Evolutionary conservation across 306 rosid genomes (phyloP), one percentile per base, ranked within the genome.

Genomic region (Pterocarpus santalinus): DNA sequence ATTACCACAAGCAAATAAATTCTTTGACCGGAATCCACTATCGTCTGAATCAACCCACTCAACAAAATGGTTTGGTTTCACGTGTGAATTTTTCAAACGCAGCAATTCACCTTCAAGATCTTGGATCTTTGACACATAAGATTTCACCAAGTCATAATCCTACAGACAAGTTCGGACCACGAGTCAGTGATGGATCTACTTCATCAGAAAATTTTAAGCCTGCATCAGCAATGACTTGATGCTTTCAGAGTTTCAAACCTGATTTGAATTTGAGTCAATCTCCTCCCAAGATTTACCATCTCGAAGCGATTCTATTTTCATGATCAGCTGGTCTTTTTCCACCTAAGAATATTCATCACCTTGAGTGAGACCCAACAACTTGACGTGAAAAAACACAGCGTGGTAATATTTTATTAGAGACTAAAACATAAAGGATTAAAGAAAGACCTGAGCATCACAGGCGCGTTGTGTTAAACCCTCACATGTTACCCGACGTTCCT

Each of bases 251-350:
- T 46, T 22, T 47, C 81, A 12, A 32, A 96, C 99, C 99, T 96
- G 89, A 53, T 87, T 86, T 58, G 83, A 83, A 78, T 67, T 81
- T 56, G 91, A 93, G 65, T 93, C 97, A n/a, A 96, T 87, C 88
- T 92, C 97, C 72, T 96, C 97, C 97, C 94, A 96, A 47, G 99
- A 84, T 89, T 90, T 93, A 41, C 99, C 99, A 57, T 90, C 90
- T 69, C 98, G 85, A 66, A 80, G 86, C 14, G 89, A 85, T 85
- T 96, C 97, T 55, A 96, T 90, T 88, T 86, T 86, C 93, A 93
- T 77, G 70, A 85, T 68, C 75, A 93, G 80, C 62, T 89, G 90
- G 78, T 90, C 99, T 71, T 90, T 96, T 82, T 96, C 99, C 80
- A 96, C 97, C 99, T 96, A 55, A 69, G 83, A 77, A 69, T 69